Evolutionary conservation across 345 rosid genomes (phyloP).

Genomic region (Lagerstroemia speciosa): DNA sequence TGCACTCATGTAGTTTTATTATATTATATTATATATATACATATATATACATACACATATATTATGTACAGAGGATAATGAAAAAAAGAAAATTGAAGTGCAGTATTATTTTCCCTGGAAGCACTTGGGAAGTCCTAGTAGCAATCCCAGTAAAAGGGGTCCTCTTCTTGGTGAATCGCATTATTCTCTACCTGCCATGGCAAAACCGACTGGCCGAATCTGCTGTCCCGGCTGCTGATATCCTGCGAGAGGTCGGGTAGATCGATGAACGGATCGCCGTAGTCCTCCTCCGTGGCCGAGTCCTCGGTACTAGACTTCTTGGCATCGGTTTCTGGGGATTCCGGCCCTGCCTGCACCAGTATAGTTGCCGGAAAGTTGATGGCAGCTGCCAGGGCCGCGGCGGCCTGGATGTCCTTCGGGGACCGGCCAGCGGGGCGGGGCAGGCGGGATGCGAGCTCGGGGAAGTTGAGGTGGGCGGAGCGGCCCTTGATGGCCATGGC

Average conservation of each 20-base stretch:
- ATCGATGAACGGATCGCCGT: slow-evolving; percentile 53
- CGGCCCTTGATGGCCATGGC: slow-evolving; percentile 66
- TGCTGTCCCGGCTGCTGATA: slow-evolving; percentile 26
- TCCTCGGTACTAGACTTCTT: slow-evolving; percentile 13
- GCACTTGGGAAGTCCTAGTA: neutral
- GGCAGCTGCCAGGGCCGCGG: slow-evolving; percentile 68
- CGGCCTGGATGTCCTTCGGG: slow-evolving; percentile 79
- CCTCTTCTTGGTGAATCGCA: slow-evolving; percentile 3
- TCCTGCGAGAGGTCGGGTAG: slow-evolving; percentile 57
- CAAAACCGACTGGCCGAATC: slow-evolving; percentile 29
- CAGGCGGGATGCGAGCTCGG: slow-evolving; percentile 36
- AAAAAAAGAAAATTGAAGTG: no score
- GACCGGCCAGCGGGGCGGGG: slow-evolving; percentile 57
- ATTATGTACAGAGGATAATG: no score
- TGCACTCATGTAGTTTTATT: no score
- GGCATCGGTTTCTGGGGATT: slow-evolving; percentile 19
- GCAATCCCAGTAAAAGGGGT: slow-evolving; percentile 7
- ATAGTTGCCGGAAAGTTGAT: slow-evolving; percentile 13
- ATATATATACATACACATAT: no score
- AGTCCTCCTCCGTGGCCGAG: slow-evolving; percentile 13
- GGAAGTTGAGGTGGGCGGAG: no score
- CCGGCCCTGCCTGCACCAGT: slow-evolving; percentile 20
- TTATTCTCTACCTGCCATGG: slow-evolving; percentile 22
- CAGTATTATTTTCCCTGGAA: no score
- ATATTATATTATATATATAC: no score